Base-by-base conservation (phyloP, 768 basidiomycete species). In the Serendipita sp. region DNA sequence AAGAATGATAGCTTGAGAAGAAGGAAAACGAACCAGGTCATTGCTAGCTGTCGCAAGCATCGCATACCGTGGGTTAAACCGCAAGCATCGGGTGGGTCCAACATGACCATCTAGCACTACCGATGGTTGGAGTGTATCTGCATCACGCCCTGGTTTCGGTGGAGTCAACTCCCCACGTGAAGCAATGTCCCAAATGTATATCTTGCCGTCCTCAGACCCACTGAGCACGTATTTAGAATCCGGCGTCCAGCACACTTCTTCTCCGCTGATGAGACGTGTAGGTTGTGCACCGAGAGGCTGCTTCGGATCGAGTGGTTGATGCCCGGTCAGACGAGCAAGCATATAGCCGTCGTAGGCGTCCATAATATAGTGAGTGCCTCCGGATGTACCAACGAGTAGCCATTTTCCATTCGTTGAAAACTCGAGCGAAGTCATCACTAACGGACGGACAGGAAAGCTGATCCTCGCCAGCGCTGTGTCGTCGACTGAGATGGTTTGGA, bases 231-330 rank as follows among this genome's bases (percentile, higher is more conserved):
- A 99, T 73, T 89, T 89, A 74, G 92, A 92, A 73, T 99, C 95
- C 0, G 92, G 89, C 2, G 90, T 93, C 91, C 92, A 98, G 10
- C 82, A 81, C 3, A 94, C 87, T 76, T 98, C 96, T 72, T 97
- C 92, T 11, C 94, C 91, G 66, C 92, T 94, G 65, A 81, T 83
- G 1, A 92, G 93, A 68, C 86, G 85, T 15, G 78, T 72, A n/a
- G 56, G 81, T 72, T 97, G 92, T 11, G 93, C 91, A 66, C 92
- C 94, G 65, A 81, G 83, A 1, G 92, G 92, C 68, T 86, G 85
- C 16, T 78, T 72, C 63, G 90, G 83, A 73, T 86, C 80, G 37
- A 98, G 75, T 2, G 92, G 94, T 2, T 79, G 74, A 69, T 89
- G 88, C 0, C 93, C 94, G 71, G 86, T 88, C 35, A 99, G 78